phyloP scores from a whole-genome alignment of 2,329 filamentous ascomycete genomes.

The Fusarium anguioides region DNA sequence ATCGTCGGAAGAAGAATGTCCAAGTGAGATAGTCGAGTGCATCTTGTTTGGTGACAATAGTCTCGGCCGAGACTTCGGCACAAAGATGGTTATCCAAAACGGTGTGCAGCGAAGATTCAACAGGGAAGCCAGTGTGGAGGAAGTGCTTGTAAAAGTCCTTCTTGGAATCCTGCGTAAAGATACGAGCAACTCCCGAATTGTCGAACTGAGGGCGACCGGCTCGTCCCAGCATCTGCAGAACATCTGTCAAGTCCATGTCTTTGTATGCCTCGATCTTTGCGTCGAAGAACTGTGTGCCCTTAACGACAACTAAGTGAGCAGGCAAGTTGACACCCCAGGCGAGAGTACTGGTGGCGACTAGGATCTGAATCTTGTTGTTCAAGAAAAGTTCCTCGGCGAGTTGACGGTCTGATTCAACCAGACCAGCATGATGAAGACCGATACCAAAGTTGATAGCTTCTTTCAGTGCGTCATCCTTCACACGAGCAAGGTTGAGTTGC shows the following conservation, averaged over 20 bases:
- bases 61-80: slow-evolving; percentile 93
- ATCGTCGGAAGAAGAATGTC: slow-evolving; percentile 98
- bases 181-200: slow-evolving; percentile 92
- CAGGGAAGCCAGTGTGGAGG: slow-evolving; percentile 95
- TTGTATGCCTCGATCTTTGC: slow-evolving; percentile 98
- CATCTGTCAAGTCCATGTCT: slow-evolving; percentile 98
- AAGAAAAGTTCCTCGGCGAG: slow-evolving; percentile 94
- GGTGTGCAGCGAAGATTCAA: slow-evolving; percentile 95
- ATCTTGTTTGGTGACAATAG: slow-evolving; percentile 93
- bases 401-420: slow-evolving; percentile 93
- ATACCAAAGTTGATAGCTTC: slow-evolving; percentile 98
- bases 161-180: slow-evolving; percentile 97
- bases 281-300: slow-evolving; percentile 98
- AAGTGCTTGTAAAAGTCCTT: slow-evolving; percentile 99
- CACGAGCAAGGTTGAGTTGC: slow-evolving; percentile 84
- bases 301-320: slow-evolving; percentile 95
- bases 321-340: slow-evolving; percentile 99
- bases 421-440: slow-evolving; percentile 94
- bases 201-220: slow-evolving; percentile 97
- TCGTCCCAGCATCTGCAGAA: slow-evolving; percentile 96
- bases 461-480: slow-evolving; percentile 91
- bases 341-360: slow-evolving; percentile 94
- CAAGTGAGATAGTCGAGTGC: slow-evolving; percentile 97
- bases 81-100: slow-evolving; percentile 97
- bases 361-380: slow-evolving; percentile 97